Base-by-base conservation (phyloP, 2,329 filamentous ascomycete genomes). In the Rasamsonia emersonii region DNA sequence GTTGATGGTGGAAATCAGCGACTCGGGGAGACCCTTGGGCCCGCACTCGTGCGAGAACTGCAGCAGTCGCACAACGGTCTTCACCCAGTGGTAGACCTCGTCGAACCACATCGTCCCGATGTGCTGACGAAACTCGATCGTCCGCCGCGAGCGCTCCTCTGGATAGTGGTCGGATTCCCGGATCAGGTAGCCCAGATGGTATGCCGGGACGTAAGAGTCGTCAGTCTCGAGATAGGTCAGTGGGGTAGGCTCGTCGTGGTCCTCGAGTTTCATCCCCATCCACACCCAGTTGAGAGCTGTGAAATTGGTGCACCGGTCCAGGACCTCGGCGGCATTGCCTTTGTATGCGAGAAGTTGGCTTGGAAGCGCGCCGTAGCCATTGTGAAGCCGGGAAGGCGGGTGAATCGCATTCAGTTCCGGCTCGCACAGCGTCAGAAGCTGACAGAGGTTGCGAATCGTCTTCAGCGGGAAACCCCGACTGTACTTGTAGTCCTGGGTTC, bases 91-190 rank as follows among this genome's bases (percentile, higher is more conserved):
- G 4, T 45, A 32, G 7, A 51, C 38, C 15, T 48, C 44, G 1
- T 32, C 27, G 5, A 34, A 25, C 18, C 50, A 37, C 4, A 51
- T 28, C 6, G 47, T 50, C 1, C 41, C 45, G 16, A 37, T 36
- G 21, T 50, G 48, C 29, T 56, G 52, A 4, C 49, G 41, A 36
- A 56, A 56, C 28, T 49, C 49, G 21, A 57, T 42, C 2, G 51
- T 55, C 18, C 29, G 20, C 21, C 32, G 38, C 8, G 18, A 9
- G 14, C 17, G 20, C 14, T 30, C 26, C 4, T 29, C 5, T 9
- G 21, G 10, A 11, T 14, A 16, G 10, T 3, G 10, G 10, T 18
- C 9, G 13, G 24, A 9, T 14, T 13, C 18, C 2, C 8, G 20
- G n/a, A 24, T 6, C 14, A 28, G 17, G 17, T 23, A 25, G 16